A percentile compares a stretch with the other conserved stretches of the same genome.
These are phyloP conservation scores for Lathyrus sativus DNA, from an alignment of 306 rosid genomes.

Conservation along the genomic window DNA sequence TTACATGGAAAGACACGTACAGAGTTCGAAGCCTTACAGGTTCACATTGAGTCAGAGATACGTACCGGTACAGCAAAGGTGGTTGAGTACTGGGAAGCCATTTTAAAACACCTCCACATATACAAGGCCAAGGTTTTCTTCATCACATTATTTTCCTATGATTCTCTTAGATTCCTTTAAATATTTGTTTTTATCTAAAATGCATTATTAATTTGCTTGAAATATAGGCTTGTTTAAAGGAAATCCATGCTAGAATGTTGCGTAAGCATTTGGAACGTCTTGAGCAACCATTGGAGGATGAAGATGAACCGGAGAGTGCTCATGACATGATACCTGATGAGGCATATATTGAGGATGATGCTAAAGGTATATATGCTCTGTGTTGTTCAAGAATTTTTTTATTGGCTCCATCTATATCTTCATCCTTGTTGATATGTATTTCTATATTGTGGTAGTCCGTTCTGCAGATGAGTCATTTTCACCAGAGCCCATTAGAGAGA, in stretches of 20 bases:
- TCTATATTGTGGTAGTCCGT: constrained; percentile 22
- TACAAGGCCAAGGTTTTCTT: constrained; percentile 88
- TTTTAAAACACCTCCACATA: constrained; percentile 82
- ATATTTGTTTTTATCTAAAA: constrained; percentile 9
- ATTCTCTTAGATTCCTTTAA: constrained; percentile 16
- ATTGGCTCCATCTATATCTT: constrained; percentile 12
- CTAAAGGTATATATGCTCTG: constrained; percentile 49
- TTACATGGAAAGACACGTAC: constrained; percentile 75
- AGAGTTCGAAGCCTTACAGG: constrained; percentile 72
- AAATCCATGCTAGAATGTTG: constrained; percentile 84
- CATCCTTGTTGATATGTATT: constrained; percentile 29
- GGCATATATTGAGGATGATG: constrained; percentile 53
- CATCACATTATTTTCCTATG: constrained; percentile 27
- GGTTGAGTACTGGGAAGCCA: constrained; percentile 97
- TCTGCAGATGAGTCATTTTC: constrained; percentile 62
- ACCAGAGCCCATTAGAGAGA: constrained; percentile 68
- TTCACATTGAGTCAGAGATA: constrained; percentile 82
- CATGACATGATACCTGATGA: constrained; percentile 45
- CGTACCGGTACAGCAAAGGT: constrained; percentile 90
- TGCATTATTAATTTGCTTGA: constrained; percentile 35
- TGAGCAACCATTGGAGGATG: constrained; percentile 64
- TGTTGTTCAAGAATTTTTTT: constrained; percentile 24
- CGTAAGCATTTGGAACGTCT: constrained; percentile 73
- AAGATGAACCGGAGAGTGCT: constrained; percentile 51
- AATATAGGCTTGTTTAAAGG: constrained; percentile 83